These are phyloP conservation scores for Suaeda aralocaspica DNA, from an alignment of 148 eudicot genomes.

Conservation along the genomic window DNA sequence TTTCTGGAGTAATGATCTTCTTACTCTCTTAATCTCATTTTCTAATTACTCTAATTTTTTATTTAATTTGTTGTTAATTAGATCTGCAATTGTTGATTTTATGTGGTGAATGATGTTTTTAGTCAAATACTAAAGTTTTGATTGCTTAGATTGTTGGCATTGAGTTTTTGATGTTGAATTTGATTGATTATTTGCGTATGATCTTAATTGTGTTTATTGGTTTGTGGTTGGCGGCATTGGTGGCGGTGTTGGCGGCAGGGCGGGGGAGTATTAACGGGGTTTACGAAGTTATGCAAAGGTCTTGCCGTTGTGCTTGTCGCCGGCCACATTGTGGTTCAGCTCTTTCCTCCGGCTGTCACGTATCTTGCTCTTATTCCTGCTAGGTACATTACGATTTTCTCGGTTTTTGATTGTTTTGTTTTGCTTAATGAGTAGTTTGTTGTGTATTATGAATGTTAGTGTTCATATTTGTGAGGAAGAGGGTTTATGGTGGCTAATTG, in stretches of 20 bases:
- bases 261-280: conserved; percentile 53
- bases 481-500: neutral
- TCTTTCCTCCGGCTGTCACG: conserved; percentile 57
- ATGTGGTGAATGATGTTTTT: neutral
- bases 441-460: neutral
- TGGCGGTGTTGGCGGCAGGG: conserved; percentile 29
- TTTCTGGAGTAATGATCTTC: conserved; percentile 39
- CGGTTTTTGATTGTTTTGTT: neutral
- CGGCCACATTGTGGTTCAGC: conserved; percentile 76
- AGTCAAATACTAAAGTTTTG: neutral
- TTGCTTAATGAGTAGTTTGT: neutral
- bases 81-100: neutral
- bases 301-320: conserved; percentile 65
- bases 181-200: neutral
- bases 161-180: neutral
- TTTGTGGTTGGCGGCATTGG: neutral
- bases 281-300: conserved; percentile 83
- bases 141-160: neutral
- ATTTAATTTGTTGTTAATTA: neutral
- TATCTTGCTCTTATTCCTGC: conserved; percentile 93
- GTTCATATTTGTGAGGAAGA: neutral
- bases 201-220: neutral
- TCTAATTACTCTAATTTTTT: neutral
- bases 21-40: neutral
- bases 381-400: conserved; percentile 38